Evolutionary conservation across 2,329 filamentous ascomycete genomes (phyloP).

Genomic region (Eutypa lata): DNA sequence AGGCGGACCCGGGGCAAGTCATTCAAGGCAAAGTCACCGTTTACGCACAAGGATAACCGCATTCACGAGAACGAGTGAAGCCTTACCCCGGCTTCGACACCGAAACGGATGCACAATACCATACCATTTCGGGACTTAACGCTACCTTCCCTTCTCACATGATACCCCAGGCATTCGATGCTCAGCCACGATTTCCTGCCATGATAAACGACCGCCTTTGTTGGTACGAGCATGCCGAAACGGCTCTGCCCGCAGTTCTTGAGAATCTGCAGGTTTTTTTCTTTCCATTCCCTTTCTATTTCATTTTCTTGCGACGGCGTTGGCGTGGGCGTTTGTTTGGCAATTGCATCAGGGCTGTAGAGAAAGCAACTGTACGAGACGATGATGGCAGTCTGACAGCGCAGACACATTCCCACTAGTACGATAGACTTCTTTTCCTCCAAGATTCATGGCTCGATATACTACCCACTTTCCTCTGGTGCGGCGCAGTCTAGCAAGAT

Average conservation of each 20-base stretch:
- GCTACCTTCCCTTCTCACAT: constrained; percentile 15
- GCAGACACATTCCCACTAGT: constrained; percentile 16
- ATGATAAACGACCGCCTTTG: constrained; percentile 10
- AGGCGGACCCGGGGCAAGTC: constrained; percentile 32
- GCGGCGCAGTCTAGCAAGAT: neutral
- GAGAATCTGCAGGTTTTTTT: constrained; percentile 1
- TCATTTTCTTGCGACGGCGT: constrained; percentile 16
- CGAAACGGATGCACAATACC: constrained; percentile 7
- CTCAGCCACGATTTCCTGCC: constrained; percentile 21
- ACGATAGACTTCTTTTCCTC: constrained; percentile 18
- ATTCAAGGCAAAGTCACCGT: constrained; percentile 26
- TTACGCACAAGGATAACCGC: constrained; percentile 23
- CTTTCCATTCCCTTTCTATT: constrained; percentile 8
- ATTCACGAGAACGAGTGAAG: constrained; percentile 27
- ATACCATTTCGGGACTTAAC: constrained; percentile 3
- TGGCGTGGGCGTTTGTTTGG: constrained; percentile 23
- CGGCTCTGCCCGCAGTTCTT: neutral
- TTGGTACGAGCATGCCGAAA: neutral
- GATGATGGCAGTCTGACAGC: constrained; percentile 22
- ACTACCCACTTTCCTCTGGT: neutral
- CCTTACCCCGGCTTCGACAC: neutral
- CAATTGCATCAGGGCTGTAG: constrained; percentile 22
- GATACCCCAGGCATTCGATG: constrained; percentile 19
- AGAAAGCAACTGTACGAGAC: constrained; percentile 22
- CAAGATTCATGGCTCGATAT: neutral